A percentile compares a stretch with the other conserved stretches of the same genome.
Evolutionary conservation across 2,329 filamentous ascomycete species (phyloP).

Genomic region (Talaromyces sp.): DNA sequence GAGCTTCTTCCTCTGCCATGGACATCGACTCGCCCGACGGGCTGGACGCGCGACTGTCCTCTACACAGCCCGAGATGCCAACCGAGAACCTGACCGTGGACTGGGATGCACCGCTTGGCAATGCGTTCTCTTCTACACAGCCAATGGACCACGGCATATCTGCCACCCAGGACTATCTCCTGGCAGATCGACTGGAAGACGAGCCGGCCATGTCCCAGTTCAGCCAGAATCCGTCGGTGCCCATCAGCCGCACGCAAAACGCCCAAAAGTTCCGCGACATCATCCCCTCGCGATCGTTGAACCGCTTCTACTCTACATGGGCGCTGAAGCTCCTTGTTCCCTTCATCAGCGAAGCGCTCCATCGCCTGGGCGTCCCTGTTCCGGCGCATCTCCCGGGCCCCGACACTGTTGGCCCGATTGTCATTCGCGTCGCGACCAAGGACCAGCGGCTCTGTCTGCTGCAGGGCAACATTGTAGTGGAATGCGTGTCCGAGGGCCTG

Average conservation of each 20-base stretch:
- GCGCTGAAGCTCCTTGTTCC: conserved; percentile 70
- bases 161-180: conserved; percentile 32
- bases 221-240: conserved; percentile 69
- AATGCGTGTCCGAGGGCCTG: conserved; percentile 51
- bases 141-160: conserved; percentile 33
- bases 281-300: conserved; percentile 77
- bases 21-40: conserved; percentile 45
- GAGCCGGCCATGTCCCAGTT: conserved; percentile 85
- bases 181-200: conserved; percentile 65
- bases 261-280: conserved; percentile 88
- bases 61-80: conserved; percentile 81
- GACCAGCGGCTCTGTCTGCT: conserved; percentile 46
- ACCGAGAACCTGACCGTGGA: conserved; percentile 73
- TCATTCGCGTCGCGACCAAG: conserved; percentile 67
- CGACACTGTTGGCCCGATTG: conserved; percentile 50
- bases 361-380: conserved; percentile 76
- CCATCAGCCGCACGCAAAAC: conserved; percentile 79
- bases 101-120: conserved; percentile 69
- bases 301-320: conserved; percentile 85
- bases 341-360: conserved; percentile 73
- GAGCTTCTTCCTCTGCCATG: conserved; percentile 53
- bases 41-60: conserved; percentile 54
- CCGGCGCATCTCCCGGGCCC: conserved; percentile 43
- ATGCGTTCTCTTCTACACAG: conserved; percentile 43
- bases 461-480: conserved; percentile 40